Evolutionary conservation across 2,329 filamentous ascomycete species (phyloP).

Genomic region (Tolypocladium tropicale): DNA sequence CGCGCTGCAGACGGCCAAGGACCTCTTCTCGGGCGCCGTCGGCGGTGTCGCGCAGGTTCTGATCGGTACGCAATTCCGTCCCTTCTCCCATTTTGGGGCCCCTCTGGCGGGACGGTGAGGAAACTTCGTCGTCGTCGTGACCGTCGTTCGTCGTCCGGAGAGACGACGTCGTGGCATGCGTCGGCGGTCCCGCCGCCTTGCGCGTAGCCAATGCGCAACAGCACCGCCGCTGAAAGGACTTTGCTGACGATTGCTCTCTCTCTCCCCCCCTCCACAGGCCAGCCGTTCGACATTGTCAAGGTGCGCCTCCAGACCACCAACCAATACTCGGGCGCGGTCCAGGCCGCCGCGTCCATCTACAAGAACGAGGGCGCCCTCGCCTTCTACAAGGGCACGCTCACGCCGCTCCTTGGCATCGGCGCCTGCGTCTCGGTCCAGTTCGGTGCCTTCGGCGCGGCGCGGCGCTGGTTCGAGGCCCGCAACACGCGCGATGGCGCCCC

Average conservation of each 20-base stretch:
- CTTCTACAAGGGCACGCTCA: slow-evolving; percentile 98
- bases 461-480: slow-evolving; percentile 69
- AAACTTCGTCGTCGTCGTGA: not conserved
- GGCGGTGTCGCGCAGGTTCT: slow-evolving; percentile 92
- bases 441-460: slow-evolving; percentile 88
- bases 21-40: slow-evolving; percentile 80
- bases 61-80: slow-evolving; percentile 63
- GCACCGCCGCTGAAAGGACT: not conserved
- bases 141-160: no score
- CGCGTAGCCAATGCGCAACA: not conserved
- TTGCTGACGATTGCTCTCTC: slow-evolving; percentile 6
- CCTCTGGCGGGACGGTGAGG: not conserved
- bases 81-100: not conserved
- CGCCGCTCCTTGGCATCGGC: slow-evolving; percentile 88
- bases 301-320: slow-evolving; percentile 87
- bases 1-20: slow-evolving; percentile 62
- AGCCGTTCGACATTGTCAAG: slow-evolving; percentile 88
- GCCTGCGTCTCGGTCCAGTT: slow-evolving; percentile 98
- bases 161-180: not conserved
- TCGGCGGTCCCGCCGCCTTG: not conserved
- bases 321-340: slow-evolving; percentile 68
- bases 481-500: slow-evolving; percentile 51
- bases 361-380: slow-evolving; percentile 78
- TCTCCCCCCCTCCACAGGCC: slow-evolving; percentile 32
- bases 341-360: slow-evolving; percentile 76